Conservation (phyloP, 1,284 basidiomycete genomes). For the Malassezia brasiliensis region DNA sequence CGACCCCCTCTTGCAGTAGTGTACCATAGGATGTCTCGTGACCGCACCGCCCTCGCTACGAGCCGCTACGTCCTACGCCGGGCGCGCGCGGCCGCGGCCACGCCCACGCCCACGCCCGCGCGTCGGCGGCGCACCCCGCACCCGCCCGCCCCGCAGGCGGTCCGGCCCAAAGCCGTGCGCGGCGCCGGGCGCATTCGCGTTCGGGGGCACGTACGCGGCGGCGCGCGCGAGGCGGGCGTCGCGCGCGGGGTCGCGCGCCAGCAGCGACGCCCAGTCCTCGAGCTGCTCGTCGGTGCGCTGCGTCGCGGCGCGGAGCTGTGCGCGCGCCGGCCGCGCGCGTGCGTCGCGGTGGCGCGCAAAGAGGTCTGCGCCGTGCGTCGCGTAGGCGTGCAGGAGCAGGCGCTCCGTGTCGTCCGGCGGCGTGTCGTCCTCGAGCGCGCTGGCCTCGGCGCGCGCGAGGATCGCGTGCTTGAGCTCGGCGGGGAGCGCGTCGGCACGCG, state of each 20-base stretch:
- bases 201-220: slow-evolving; percentile 2
- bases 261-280: slow-evolving; percentile 15
- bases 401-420: slow-evolving; percentile 1
- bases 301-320: slow-evolving; percentile 8
- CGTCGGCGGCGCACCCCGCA: not conserved
- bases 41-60: no score
- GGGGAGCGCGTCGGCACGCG: not conserved
- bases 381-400: slow-evolving; percentile 3
- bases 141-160: slow-evolving; percentile 3
- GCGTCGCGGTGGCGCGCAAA: slow-evolving; percentile 13
- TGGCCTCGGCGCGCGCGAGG: slow-evolving; percentile 12
- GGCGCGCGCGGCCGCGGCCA: slow-evolving; percentile 11
- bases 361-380: not conserved
- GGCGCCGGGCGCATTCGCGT: not conserved
- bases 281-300: slow-evolving; percentile 10
- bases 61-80: not conserved
- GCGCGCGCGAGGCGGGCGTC: not conserved
- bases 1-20: slow-evolving; percentile 40
- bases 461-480: slow-evolving; percentile 12
- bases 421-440: not conserved
- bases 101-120: slow-evolving; percentile 9
- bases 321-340: slow-evolving; percentile 1
- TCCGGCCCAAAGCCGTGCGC: not conserved
- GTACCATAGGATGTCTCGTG: no score
- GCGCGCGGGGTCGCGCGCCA: slow-evolving; percentile 5